Evolutionary conservation across 106 monocot genomes (phyloP).

Genomic region (Allium fistulosum): DNA sequence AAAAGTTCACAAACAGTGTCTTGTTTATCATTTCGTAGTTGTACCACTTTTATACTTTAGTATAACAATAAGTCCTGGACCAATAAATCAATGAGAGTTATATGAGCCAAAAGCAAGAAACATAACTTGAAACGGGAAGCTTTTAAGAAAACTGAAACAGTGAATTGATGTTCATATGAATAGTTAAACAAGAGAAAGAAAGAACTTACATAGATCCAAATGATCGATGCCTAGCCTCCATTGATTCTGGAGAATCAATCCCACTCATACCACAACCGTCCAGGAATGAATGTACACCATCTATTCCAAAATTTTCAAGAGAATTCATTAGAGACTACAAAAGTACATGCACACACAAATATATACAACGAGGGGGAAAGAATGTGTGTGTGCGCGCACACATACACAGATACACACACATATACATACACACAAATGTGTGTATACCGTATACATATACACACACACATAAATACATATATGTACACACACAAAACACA

Average conservation of each 20-base stretch:
- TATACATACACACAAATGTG: no score
- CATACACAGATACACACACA: no score
- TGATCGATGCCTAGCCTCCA: constrained; percentile 8
- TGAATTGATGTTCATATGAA: no score
- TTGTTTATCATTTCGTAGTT: no score
- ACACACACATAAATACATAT: no score
- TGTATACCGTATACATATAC: no score
- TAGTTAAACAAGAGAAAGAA: neutral
- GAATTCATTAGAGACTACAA: neutral
- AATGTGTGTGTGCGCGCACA: no score
- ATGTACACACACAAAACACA: no score
- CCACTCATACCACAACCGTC: neutral
- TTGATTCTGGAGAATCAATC: neutral
- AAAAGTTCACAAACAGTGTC: no score
- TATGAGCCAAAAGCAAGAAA: neutral
- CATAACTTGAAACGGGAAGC: neutral
- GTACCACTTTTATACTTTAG: no score
- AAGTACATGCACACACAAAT: neutral
- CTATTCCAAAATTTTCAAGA: neutral
- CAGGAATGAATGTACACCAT: neutral
- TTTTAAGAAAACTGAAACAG: neutral
- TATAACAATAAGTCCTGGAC: neutral
- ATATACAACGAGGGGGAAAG: neutral
- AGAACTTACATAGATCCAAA: constrained; percentile 3
- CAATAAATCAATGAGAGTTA: neutral